phyloP scores from a whole-genome alignment of 352 stramenopile genomes.

The Phytophthora pluvialis region DNA sequence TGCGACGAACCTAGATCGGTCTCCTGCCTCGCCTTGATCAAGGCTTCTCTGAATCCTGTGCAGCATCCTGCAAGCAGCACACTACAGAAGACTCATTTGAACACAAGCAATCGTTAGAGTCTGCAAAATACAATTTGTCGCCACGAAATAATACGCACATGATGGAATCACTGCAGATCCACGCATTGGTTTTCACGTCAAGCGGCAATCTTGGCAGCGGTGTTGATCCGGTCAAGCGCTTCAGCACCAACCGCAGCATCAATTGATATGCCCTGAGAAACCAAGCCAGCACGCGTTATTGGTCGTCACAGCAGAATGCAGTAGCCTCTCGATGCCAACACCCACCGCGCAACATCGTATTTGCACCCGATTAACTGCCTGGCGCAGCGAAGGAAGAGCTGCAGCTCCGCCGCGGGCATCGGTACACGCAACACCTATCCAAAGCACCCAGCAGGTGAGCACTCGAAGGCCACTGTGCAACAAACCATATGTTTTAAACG shows the following conservation, averaged over 20 bases:
- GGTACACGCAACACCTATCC: conserved; percentile 58
- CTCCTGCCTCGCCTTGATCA: conserved; percentile 53
- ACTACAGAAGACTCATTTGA: conserved; percentile 23
- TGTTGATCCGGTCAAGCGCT: conserved; percentile 48
- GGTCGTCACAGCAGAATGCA: not conserved
- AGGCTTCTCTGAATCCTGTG: conserved; percentile 50
- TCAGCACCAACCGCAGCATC: conserved; percentile 61
- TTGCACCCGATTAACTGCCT: conserved; percentile 65
- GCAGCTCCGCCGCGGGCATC: conserved; percentile 53
- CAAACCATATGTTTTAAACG: conserved; percentile 5
- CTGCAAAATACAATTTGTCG: not conserved
- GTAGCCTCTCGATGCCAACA: not conserved
- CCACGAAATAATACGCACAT: conserved; percentile 48
- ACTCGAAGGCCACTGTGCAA: not conserved
- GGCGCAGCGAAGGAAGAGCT: conserved; percentile 66
- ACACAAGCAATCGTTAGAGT: too few species aligned
- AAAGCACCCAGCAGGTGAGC: conserved; percentile 7
- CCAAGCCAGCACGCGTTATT: conserved; percentile 4
- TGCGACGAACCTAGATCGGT: conserved; percentile 52
- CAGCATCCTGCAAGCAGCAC: conserved; percentile 71
- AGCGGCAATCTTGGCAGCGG: conserved; percentile 56
- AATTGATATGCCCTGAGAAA: conserved; percentile 61
- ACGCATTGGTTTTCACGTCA: conserved; percentile 59
- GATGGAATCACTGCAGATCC: conserved; percentile 82
- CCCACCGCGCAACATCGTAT: conserved; percentile 71